Evolutionary conservation across 2,329 filamentous ascomycete genomes (phyloP), one percentile per base, ranked within the genome.

Genomic region (Reticulascus tulasneorum): DNA sequence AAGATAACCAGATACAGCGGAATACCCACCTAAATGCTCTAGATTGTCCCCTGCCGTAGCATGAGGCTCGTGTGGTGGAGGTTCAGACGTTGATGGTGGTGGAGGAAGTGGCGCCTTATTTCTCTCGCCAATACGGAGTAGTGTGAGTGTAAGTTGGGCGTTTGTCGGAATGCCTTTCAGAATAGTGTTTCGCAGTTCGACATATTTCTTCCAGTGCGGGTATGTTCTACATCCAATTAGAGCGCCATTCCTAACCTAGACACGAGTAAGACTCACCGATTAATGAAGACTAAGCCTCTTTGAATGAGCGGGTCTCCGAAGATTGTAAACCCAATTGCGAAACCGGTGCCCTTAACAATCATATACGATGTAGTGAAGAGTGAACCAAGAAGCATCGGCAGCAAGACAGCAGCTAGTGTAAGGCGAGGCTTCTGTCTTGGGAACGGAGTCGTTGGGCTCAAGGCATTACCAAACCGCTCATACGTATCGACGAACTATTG

Each of bases 81-180:
- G 55, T 0, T 53, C 49, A 15, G 54, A 51, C 4, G 58, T 55
- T 0, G 51, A 46, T 0, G 69, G 69, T 0, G 73, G 71, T 0
- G 75, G 80, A 0, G 86, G 86, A 0, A 94, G 60, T 1, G 88
- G 88, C 1, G 85, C 82, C 47, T 85, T 84, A 60, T 90, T 90
- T 9, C 77, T 77, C 60, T 94, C 88, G 25, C 86, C 87, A 20
- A 91, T 79, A 6, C 88, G 83, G 9, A 94, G 76, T 2, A 94
- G 71, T 0, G 87, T 94, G 19, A 94, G 66, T 0, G 86, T 81
- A 13, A 94, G 75, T 53, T 94, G 88, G 4, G 86, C 86, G 53
- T 94, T 93, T 2, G 87, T 94, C 1, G 88, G 88, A 0, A 93
- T 81, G 3, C 86, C 86, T 53, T 84, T 86, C 33, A 94, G 75